Evolutionary conservation across 495 filamentous ascomycete genomes (phyloP).

Genomic region (Trichoderma asperelloides): DNA sequence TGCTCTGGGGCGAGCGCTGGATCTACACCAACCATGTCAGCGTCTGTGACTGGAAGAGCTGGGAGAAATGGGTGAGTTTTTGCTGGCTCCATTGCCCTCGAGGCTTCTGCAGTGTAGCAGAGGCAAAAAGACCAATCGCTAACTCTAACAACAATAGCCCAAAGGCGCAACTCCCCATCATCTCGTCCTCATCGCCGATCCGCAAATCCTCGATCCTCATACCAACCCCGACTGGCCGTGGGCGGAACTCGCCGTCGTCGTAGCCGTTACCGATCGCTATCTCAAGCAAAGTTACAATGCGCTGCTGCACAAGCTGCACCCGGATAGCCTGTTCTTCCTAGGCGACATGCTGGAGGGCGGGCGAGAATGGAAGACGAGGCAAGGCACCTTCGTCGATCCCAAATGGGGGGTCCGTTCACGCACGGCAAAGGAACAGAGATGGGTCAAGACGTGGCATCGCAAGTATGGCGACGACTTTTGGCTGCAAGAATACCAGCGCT

Average conservation of each 20-base stretch:
- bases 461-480: constrained; percentile 69
- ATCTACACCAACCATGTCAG: constrained; percentile 60
- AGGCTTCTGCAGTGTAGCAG: background rate
- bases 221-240: constrained; percentile 92
- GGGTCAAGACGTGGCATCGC: constrained; percentile 58
- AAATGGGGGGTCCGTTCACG: constrained; percentile 39
- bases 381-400: constrained; percentile 51
- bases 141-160: constrained; percentile 44
- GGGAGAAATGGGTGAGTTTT: constrained; percentile 83
- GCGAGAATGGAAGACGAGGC: constrained; percentile 77
- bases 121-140: constrained; percentile 11
- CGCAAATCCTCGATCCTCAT: constrained; percentile 95
- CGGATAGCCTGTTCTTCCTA: constrained; percentile 80
- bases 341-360: constrained; percentile 97
- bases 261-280: constrained; percentile 81
- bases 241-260: constrained; percentile 70
- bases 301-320: constrained; percentile 59
- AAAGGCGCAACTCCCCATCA: constrained; percentile 69
- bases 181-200: constrained; percentile 83
- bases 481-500: constrained; percentile 73
- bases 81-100: background rate
- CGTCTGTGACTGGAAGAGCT: constrained; percentile 71
- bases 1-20: constrained; percentile 84
- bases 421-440: constrained; percentile 37
- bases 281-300: constrained; percentile 67